phyloP scores from a whole-genome alignment of 257 asterid genomes.

The Nicotiana undulata region DNA sequence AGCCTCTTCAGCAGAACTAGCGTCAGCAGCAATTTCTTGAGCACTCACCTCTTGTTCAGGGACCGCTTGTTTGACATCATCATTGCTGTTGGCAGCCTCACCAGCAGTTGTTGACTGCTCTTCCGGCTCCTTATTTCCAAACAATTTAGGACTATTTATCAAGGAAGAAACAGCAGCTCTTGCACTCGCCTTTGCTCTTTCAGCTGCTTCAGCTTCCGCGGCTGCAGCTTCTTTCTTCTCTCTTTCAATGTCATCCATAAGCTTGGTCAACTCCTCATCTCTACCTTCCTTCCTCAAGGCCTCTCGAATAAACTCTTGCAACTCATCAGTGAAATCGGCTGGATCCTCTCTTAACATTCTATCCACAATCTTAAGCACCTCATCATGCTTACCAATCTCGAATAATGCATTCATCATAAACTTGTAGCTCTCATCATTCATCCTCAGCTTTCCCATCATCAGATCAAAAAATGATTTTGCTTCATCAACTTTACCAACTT shows the following conservation, averaged over 20 bases:
- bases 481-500: slow-evolving; percentile 69
- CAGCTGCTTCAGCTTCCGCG: slow-evolving; percentile 72
- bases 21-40: slow-evolving; percentile 18
- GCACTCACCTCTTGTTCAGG: slow-evolving; percentile 16
- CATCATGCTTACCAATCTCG: slow-evolving; percentile 59
- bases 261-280: slow-evolving; percentile 64
- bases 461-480: slow-evolving; percentile 74
- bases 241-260: slow-evolving; percentile 55
- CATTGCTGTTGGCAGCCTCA: slow-evolving; percentile 7
- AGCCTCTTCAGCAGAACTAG: slow-evolving; percentile 11
- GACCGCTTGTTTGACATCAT: background rate
- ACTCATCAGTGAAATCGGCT: slow-evolving; percentile 66
- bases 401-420: slow-evolving; percentile 65
- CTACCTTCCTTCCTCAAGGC: slow-evolving; percentile 58
- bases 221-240: slow-evolving; percentile 76
- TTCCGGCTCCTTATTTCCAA: slow-evolving; percentile 37
- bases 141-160: slow-evolving; percentile 52
- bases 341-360: slow-evolving; percentile 75
- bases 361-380: slow-evolving; percentile 63
- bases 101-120: slow-evolving; percentile 24
- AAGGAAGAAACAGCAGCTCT: slow-evolving; percentile 60
- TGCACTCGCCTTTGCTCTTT: slow-evolving; percentile 62
- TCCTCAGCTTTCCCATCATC: slow-evolving; percentile 80
- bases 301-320: slow-evolving; percentile 66
- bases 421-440: slow-evolving; percentile 71